A percentile compares a stretch with the other conserved stretches of the same genome.
Conservation (phyloP, 176 grass and related monocot genomes). For the Ensete glaucum region DNA sequence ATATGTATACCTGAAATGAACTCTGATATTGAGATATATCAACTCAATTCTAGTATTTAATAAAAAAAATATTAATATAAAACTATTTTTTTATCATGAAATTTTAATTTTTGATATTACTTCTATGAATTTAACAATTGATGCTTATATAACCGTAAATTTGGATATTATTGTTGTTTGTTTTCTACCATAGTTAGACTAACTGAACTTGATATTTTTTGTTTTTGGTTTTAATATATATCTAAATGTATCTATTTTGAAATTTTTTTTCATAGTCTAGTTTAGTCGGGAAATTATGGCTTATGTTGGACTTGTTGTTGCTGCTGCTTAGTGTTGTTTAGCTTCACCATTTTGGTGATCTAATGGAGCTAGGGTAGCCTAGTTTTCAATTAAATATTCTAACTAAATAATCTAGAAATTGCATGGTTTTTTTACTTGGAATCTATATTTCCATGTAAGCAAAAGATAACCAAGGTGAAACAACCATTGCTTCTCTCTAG, state of each 20-base stretch:
- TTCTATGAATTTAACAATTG: not conserved
- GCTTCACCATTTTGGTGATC: too few species aligned
- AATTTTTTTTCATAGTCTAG: not conserved
- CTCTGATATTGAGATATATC: not conserved
- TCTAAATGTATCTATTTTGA: not conserved
- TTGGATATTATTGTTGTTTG: not conserved
- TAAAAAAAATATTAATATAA: not conserved
- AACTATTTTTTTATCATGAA: not conserved
- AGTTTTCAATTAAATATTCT: too few species aligned
- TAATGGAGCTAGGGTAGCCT: too few species aligned
- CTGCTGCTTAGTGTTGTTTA: too few species aligned
- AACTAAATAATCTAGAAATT: too few species aligned
- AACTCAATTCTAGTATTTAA: not conserved
- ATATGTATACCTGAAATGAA: not conserved
- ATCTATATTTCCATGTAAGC: too few species aligned
- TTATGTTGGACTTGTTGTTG: too few species aligned
- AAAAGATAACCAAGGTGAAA: too few species aligned
- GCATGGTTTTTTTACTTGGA: too few species aligned
- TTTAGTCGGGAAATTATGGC: too few species aligned
- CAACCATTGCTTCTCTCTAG: too few species aligned
- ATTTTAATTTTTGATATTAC: not conserved
- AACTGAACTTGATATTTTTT: not conserved
- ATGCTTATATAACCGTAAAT: not conserved
- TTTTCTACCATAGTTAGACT: not conserved
- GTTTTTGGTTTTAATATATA: not conserved